Evolutionary conservation across 176 grass and related monocot genomes (phyloP), one percentile per base, ranked within the genome.

Genomic region (Triticum turgidum): DNA sequence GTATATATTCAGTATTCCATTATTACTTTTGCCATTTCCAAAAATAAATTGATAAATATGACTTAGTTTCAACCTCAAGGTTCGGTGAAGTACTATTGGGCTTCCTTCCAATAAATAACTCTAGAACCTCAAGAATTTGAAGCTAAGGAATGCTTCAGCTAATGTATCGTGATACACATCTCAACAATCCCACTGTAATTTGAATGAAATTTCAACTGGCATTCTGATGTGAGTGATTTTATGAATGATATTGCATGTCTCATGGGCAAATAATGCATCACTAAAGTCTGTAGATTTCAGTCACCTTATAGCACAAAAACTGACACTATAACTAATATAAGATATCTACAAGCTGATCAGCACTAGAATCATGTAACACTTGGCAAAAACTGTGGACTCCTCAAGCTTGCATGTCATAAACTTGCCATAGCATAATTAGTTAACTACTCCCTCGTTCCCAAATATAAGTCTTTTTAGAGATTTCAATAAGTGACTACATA

Each of bases 51-150:
- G 29, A n/a, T 29, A 73, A 61, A 37, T 51, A 17, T 73, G 15
- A 74, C 85, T 75, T 52, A 75, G 42, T 38, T 10, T 18, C 12
- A 81, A 74, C 54, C n/a, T 79, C 3, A n/a, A 47, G 65, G 37
- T 84, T 80, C 56, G 54, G 76, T 8, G 30, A 10, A 10, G 65
- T 65, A 42, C 44, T 18, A 5, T 80, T 2, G 61, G 7, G 38
- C 24, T 12, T 80, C 15, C 24, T 12, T 80, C 15, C 9, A 12
- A 65, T 64, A 45, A 64, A 64, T 64, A 64, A 25, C 34, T 41
- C 7, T 24, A 64, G 34, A 24, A 27, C 59, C 37, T 27, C 4
- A 25, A 22, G 35, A 80, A 3, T 64, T 42, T 63, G 17, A 64
- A 63, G 58, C 24, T 61, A 79, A 42, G 22, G 35, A 15, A 80